Base-by-base conservation (phyloP, 2,329 filamentous ascomycete species). In the Penicillium sp. region DNA sequence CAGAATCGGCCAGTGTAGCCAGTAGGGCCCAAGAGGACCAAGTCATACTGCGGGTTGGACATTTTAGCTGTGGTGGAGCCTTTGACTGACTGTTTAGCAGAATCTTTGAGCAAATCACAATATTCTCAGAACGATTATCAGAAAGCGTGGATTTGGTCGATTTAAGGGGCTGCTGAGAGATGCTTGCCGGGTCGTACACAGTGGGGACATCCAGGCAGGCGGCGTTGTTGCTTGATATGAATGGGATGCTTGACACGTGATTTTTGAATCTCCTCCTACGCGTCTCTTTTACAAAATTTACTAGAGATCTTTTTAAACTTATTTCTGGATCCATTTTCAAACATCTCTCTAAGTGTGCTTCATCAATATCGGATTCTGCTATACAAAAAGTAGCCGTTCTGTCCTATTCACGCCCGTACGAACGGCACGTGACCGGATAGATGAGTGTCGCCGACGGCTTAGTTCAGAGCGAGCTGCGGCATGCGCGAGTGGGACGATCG, bases 1-100 rank as follows among this genome's bases (percentile, higher is more conserved):
- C 85, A 85, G 60, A 88, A 79, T 58, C 83, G 86, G 35, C 92
- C 92, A 0, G 92, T 96, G 72, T 95, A 96, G 25, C 92, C 92
- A 68, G 81, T 87, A 9, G 86, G 85, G 24, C 86, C 86, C 18
- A 87, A 77, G 30, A 89, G 74, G 39, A 89, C 74, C 44, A 88
- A 70, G 61, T 89, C 86, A 65, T 87, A 88, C 63, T 82, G 71
- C 46, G 77, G 76, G 50, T 65, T 62, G 48, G 74, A 61, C 75
- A 78, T 79, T 48, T 33, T 48, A 25, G 7, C n/a, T 25, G 33
- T 40, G 30, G n/a, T 38, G n/a, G 22, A n/a, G n/a, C n/a, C n/a
- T 38, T 9, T 40, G 27, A 28, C 10, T 25, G 20, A 16, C 39
- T 25, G 39, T 41, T 16, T 41, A 16, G 28, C 4, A 40, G 54